A percentile compares a stretch with the other conserved stretches of the same genome.
Conservation (phyloP, 2,329 filamentous ascomycete genomes). For the Blumeria graminis region DNA sequence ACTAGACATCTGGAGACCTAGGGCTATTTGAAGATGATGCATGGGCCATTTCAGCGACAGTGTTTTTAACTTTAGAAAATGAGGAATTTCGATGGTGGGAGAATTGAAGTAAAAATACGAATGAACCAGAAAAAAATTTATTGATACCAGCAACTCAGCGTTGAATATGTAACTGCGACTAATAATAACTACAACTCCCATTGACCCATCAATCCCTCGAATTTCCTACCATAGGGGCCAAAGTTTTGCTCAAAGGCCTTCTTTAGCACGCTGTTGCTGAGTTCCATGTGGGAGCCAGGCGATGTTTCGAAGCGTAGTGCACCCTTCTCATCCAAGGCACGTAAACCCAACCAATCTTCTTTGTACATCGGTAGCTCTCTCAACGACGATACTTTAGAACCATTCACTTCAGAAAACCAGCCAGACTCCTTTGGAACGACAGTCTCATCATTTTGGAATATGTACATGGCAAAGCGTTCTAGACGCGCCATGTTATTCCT, state of each 20-base stretch:
- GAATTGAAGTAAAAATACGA: too few species aligned
- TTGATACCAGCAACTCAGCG: too few species aligned
- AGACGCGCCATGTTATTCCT: conserved; percentile 42
- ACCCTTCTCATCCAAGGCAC: conserved; percentile 51
- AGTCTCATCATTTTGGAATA: conserved; percentile 69
- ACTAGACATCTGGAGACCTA: too few species aligned
- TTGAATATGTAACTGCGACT: too few species aligned
- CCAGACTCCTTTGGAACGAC: conserved; percentile 75
- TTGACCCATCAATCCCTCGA: background rate
- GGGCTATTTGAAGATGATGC: too few species aligned
- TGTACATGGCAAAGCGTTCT: conserved; percentile 64
- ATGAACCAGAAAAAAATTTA: too few species aligned
- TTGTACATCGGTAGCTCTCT: conserved; percentile 49
- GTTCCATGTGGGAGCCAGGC: conserved; percentile 62
- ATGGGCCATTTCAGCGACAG: too few species aligned
- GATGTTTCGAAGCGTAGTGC: conserved; percentile 51
- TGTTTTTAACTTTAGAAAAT: too few species aligned
- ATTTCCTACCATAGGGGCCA: conserved; percentile 10
- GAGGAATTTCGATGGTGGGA: too few species aligned
- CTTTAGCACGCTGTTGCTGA: conserved; percentile 39
- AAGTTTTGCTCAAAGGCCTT: conserved; percentile 20
- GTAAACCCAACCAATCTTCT: conserved; percentile 85
- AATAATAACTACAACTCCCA: too few species aligned
- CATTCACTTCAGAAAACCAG: conserved; percentile 77
- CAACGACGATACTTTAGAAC: conserved; percentile 40